phyloP scores from a whole-genome alignment of 78 protist genomes.

The slime mould (Dictyostelium discoideum) region dicty_2.7 NC_007090.3:4572001-4572500 shows the following conservation, averaged over 20 bases:
- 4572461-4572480: background rate
- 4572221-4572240: background rate
- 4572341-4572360: slow-evolving; percentile 56
- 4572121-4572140: slow-evolving; percentile 29
- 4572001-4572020: background rate
- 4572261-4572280: background rate
- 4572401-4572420: slow-evolving; percentile 53
- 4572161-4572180: background rate
- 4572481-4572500: slow-evolving; percentile 56
- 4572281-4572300: background rate
- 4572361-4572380: slow-evolving; percentile 58
- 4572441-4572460: background rate
- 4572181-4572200: background rate
- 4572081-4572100: background rate
- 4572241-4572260: background rate
- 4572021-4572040: background rate
- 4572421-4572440: background rate
- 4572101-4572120: background rate
- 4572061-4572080: background rate
- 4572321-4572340: background rate
- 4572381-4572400: slow-evolving; percentile 77
- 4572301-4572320: background rate
- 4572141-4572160: slow-evolving; percentile 32
- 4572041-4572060: background rate
- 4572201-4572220: background rate